Evolutionary conservation across 2,329 filamentous ascomycete genomes (phyloP).

Genomic region (Neonectria hederae): DNA sequence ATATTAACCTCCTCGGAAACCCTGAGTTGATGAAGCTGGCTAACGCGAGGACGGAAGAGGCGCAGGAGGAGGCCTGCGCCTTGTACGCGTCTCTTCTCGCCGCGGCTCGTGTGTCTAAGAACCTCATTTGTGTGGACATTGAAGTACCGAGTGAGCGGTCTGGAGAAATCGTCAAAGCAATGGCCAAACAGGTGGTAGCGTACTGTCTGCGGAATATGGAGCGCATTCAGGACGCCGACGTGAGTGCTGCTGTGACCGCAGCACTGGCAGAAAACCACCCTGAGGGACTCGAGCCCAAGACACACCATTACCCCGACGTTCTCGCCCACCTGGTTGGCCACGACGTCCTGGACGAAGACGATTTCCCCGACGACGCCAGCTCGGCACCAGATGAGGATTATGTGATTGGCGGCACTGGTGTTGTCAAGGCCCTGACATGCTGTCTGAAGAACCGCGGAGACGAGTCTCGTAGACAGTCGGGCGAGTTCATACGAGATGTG

Average conservation of each 20-base stretch:
- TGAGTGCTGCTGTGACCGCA: conserved; percentile 57
- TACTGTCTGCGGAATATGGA: conserved; percentile 95
- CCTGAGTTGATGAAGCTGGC: conserved; percentile 75
- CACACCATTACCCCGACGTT: conserved; percentile 74
- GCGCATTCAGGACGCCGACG: conserved; percentile 73
- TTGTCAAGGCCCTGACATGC: conserved; percentile 92
- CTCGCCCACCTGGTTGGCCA: conserved; percentile 87
- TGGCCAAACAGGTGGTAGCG: conserved; percentile 93
- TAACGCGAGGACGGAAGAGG: conserved; percentile 77
- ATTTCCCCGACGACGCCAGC: conserved; percentile 68
- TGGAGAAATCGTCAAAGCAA: conserved; percentile 90
- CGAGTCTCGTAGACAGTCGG: conserved; percentile 65
- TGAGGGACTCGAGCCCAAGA: conserved; percentile 41
- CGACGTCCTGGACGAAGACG: conserved; percentile 60
- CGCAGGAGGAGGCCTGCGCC: conserved; percentile 92
- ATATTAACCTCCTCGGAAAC: conserved; percentile 89
- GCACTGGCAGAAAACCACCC: conserved; percentile 52
- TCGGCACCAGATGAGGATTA: conserved; percentile 90
- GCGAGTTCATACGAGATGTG: conserved; percentile 62
- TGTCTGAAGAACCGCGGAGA: conserved; percentile 82
- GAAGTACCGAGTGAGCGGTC: conserved; percentile 83
- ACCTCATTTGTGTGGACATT: conserved; percentile 89
- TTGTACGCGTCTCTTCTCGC: conserved; percentile 92
- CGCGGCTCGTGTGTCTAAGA: conserved; percentile 83
- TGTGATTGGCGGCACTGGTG: conserved; percentile 92